Conservation (phyloP, 2,329 filamentous ascomycete species). For the Thermoascus crustaceus region DNA sequence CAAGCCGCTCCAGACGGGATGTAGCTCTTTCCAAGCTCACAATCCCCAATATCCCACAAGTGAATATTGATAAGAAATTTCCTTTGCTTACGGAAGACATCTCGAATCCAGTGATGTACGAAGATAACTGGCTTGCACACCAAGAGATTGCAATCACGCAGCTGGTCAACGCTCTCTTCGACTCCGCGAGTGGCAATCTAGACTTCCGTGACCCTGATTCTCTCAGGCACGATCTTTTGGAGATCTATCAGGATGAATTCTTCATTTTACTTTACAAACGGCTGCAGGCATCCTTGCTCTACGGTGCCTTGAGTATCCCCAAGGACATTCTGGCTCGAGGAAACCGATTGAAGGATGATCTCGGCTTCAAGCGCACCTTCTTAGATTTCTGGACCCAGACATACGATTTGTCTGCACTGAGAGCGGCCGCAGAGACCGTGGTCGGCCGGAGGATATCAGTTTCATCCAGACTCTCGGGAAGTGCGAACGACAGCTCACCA, state of each 20-base stretch:
- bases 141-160: constrained; percentile 56
- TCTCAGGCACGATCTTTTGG: constrained; percentile 43
- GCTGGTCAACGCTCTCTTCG: constrained; percentile 50
- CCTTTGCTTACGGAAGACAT: constrained; percentile 49
- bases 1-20: constrained; percentile 15
- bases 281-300: constrained; percentile 50
- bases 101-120: constrained; percentile 50
- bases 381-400: constrained; percentile 50
- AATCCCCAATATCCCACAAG: constrained; percentile 20
- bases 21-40: constrained; percentile 22
- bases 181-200: constrained; percentile 20
- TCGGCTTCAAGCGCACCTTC: constrained; percentile 51
- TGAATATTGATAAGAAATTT: constrained; percentile 32
- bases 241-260: constrained; percentile 45
- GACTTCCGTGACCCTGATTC: constrained; percentile 16
- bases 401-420: constrained; percentile 46
- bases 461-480: constrained; percentile 9
- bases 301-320: constrained; percentile 49
- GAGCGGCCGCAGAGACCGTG: constrained; percentile 50
- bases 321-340: constrained; percentile 42
- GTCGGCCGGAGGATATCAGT: constrained; percentile 45
- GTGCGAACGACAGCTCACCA: constrained; percentile 3
- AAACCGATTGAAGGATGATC: constrained; percentile 45
- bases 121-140: constrained; percentile 55
- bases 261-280: constrained; percentile 48